A percentile compares a stretch with the other conserved stretches of the same genome.
Conservation (phyloP, 192 early-diverging fungal species). For the Coemansia sp. region DNA sequence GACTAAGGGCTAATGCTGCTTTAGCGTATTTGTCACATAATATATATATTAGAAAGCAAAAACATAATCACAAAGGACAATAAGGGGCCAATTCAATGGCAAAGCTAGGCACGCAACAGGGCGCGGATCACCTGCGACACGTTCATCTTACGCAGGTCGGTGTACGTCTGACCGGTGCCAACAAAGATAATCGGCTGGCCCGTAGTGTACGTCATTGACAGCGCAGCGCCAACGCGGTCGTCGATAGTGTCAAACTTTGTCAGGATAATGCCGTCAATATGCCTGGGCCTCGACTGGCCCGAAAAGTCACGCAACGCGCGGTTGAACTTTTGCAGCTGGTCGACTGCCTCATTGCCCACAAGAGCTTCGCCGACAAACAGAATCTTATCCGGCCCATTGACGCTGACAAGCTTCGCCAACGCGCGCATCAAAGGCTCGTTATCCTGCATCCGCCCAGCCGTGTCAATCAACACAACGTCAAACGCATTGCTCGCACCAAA, state of each 20-base stretch:
- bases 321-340: conserved; percentile 96
- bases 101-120: conserved; percentile 50
- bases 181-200: conserved; percentile 96
- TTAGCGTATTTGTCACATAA: not conserved
- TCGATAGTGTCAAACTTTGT: conserved; percentile 97
- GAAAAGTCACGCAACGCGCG: conserved; percentile 89
- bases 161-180: conserved; percentile 96
- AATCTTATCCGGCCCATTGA: conserved; percentile 93
- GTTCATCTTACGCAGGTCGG: conserved; percentile 87
- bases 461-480: conserved; percentile 94
- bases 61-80: too few species aligned
- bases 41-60: not conserved
- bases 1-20: not conserved
- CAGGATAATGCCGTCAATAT: conserved; percentile 94
- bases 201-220: conserved; percentile 95
- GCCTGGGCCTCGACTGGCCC: conserved; percentile 70
- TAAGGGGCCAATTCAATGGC: too few species aligned
- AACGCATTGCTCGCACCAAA: conserved; percentile 71
- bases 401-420: conserved; percentile 86
- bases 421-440: conserved; percentile 98
- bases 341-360: conserved; percentile 95
- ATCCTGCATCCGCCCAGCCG: conserved; percentile 97
- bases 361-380: conserved; percentile 97
- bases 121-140: conserved; percentile 70
- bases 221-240: conserved; percentile 93